Evolutionary conservation across 768 basidiomycete genomes (phyloP).

Genomic region (Leccinum ochraceum): DNA sequence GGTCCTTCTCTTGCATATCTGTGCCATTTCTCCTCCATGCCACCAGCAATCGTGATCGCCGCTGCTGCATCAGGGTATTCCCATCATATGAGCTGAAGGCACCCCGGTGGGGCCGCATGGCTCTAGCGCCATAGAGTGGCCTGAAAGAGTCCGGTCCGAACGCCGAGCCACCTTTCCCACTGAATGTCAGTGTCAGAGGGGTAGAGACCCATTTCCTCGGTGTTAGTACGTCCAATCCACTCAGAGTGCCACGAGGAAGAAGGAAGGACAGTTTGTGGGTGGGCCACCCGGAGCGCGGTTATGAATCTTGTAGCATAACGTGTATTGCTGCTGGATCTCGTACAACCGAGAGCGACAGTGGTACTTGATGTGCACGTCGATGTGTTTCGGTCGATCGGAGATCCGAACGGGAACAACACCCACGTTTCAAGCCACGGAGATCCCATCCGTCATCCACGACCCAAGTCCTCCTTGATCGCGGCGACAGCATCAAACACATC

Average conservation of each 20-base stretch:
- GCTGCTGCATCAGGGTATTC: not conserved
- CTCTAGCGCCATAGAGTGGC: not conserved
- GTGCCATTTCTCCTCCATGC: not conserved
- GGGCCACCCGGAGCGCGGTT: not conserved
- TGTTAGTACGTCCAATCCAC: not conserved
- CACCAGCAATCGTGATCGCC: not conserved
- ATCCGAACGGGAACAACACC: not conserved
- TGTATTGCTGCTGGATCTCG: constrained; percentile 13
- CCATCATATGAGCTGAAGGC: not conserved
- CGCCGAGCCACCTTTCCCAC: not conserved
- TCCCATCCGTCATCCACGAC: too few species aligned
- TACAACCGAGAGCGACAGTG: constrained; percentile 24
- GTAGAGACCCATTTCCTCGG: not conserved
- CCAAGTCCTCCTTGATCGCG: too few species aligned
- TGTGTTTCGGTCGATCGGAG: constrained; percentile 7
- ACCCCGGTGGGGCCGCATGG: not conserved
- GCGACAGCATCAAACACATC: too few species aligned
- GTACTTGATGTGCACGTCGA: constrained; percentile 15
- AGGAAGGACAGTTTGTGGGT: not conserved
- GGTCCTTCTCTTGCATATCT: not conserved
- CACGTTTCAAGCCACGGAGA: constrained; percentile 1
- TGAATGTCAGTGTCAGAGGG: not conserved
- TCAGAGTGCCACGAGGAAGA: not conserved
- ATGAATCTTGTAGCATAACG: not conserved
- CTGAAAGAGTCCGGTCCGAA: not conserved